Conservation (phyloP, 768 basidiomycete genomes). For the Xerocomellus intermedius region DNA sequence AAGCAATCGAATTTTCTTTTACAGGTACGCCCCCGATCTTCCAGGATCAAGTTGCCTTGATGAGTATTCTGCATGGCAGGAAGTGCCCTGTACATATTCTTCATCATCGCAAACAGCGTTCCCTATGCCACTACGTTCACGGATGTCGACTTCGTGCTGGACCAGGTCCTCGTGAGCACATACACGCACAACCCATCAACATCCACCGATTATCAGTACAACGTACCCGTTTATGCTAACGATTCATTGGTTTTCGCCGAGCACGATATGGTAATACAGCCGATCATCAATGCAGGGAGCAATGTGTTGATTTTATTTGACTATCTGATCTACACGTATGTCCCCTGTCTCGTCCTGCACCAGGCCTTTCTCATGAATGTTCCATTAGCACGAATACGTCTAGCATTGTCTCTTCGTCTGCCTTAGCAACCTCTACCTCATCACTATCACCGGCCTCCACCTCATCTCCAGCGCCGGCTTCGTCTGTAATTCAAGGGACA, state of each 20-base stretch:
- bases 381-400: slow-evolving; percentile 3
- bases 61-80: not conserved
- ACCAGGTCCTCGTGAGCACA: not conserved
- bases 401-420: not conserved
- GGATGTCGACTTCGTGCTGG: not conserved
- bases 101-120: slow-evolving; percentile 14
- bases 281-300: not conserved
- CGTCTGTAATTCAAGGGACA: not conserved
- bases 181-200: slow-evolving; percentile 2
- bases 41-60: not conserved
- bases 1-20: slow-evolving; percentile 7
- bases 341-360: not conserved
- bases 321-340: slow-evolving; percentile 20
- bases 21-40: not conserved
- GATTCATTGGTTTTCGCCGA: not conserved
- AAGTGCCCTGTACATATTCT: slow-evolving; percentile 17
- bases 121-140: not conserved
- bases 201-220: slow-evolving; percentile 8
- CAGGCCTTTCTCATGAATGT: not conserved
- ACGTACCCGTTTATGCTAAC: slow-evolving; percentile 16
- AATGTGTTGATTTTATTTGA: slow-evolving; percentile 10
- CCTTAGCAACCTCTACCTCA: not conserved
- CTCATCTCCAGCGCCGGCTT: too few species aligned
- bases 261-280: slow-evolving; percentile 10
- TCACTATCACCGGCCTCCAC: not conserved